Base-by-base conservation (phyloP, 1,284 basidiomycete genomes). In the Butyriboletus appendiculatus region DNA sequence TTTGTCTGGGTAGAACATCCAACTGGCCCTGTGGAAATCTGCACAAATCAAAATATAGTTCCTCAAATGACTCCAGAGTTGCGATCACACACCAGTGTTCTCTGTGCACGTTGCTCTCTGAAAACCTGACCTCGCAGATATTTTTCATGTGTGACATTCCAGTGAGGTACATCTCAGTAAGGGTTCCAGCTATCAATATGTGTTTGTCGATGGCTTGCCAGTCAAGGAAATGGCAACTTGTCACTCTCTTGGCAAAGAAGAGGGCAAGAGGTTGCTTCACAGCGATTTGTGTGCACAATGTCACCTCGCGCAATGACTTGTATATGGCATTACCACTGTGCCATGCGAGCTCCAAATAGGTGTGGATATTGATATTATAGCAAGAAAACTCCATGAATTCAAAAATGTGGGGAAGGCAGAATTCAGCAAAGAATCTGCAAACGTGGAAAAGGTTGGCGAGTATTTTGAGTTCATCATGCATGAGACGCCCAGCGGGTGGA, bases 371-470 rank as follows among this genome's bases (percentile, higher is more conserved):
- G 10, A 22, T 47, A 1, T 18, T 10, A 8, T 39, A 2, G 2
- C 69, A 66, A 4, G 57, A 60, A 38, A 76, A 67, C 26, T 55
- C 50, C 11, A 78, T 15, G 10, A 57, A 58, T 33, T 69, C 62
- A 55, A 75, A 78, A 9, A 75, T 61, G 32, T 70, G 71, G 0
- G 75, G 71, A 11, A 76, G 60, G 20, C 68, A 63, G 1, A 70
- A 33, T n/a, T 69, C 65, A 47, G 68, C 71, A 52, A 81, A 80
- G 60, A 77, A 73, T 28, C 71, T 71, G 58, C 79, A 81, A 30
- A 76, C 76, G 40, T 64, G 64, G 5, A 75, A 70, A 26, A 80
- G 65, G 10, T 60, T 68, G 28, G 59, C 55, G 12, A 78, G 60
- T 3, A 47, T 53, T 11, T 20, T 47, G 40, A 59, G 58, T 45